Evolutionary conservation across 2,329 filamentous ascomycete genomes (phyloP), one percentile per base, ranked within the genome.

Genomic region (Achaetomium macrosporum): DNA sequence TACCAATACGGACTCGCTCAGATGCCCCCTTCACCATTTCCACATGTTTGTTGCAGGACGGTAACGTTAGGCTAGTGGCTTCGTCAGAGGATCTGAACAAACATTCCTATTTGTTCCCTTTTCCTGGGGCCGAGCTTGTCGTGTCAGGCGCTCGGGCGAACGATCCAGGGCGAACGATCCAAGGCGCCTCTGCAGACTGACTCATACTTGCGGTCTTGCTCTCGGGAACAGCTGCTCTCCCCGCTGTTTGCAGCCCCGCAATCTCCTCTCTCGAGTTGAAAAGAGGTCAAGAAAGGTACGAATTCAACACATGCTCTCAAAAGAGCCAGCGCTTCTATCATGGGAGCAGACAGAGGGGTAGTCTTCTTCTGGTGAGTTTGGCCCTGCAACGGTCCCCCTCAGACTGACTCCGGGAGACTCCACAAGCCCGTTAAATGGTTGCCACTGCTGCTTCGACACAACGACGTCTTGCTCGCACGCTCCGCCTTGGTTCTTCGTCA

Each of bases 91-190:
- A 17, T 35, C 15, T 35, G 15, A 36, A n/a, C 31, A 33, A 47
- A 49, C 44, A 9, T 42, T 54, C 50, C 53, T 51, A 61, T 59
- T 59, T 41, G 57, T 49, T 44, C 47, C 42, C 47, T 41, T 46
- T 46, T 57, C 54, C 42, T 55, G 51, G 44, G 46, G 50, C 54
- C 12, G 35, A 7, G 15, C 43, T 42, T 47, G 42, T 47, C 48
- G 54, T 51, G 49, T 56, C 49, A 43, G 51, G 54, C 43, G 42
- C 33, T 43, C 44, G 36, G 48, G 40, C 42, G 50, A 56, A 50
- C 37, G 17, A 46, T 17, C 37, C 43, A 44, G 41, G 10, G 33
- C 29, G 13, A 25, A 25, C 25, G 25, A 25, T 25, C 25, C 25
- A 25, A 25, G 36, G 17, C 44, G 35, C 25, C 25, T 36, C 29